phyloP scores from a whole-genome alignment of 139 green algal species.

The Tetradesmus obliquus region DNA sequence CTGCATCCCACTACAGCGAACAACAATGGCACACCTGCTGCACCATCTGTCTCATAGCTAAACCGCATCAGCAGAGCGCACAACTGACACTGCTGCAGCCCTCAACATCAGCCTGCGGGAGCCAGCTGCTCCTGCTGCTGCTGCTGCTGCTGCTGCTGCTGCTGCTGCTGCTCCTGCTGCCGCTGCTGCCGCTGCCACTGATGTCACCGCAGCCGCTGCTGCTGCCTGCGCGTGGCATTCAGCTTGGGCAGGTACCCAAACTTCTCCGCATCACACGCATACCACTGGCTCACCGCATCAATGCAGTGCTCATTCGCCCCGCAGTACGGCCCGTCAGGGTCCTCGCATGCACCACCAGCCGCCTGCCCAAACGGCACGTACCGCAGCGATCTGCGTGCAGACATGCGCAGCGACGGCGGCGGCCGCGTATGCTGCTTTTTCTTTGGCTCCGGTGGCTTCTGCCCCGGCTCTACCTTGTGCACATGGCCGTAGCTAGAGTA shows the following conservation, averaged over 20 bases:
- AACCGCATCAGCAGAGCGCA: too few relatives aligned
- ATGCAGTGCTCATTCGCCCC: slow-evolving; percentile 40
- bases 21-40: too few relatives aligned
- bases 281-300: slow-evolving; percentile 44
- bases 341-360: not conserved
- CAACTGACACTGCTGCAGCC: too few relatives aligned
- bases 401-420: not conserved
- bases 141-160: not conserved
- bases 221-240: not conserved
- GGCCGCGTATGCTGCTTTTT: slow-evolving; percentile 4
- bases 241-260: slow-evolving; percentile 41
- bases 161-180: not conserved
- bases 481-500: slow-evolving; percentile 11
- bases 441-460: slow-evolving; percentile 4
- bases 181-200: not conserved
- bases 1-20: too few relatives aligned
- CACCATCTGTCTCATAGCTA: too few relatives aligned
- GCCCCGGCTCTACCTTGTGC: slow-evolving; percentile 2
- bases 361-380: not conserved
- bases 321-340: slow-evolving; percentile 8
- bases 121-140: not conserved
- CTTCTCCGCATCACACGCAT: slow-evolving; percentile 41
- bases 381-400: not conserved
- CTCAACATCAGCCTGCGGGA: not conserved
- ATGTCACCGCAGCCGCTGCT: not conserved